A percentile compares a stretch with the other conserved stretches of the same genome.
phyloP scores from a whole-genome alignment of 2,329 filamentous ascomycete species.

The Cercospora citrullina region DNA sequence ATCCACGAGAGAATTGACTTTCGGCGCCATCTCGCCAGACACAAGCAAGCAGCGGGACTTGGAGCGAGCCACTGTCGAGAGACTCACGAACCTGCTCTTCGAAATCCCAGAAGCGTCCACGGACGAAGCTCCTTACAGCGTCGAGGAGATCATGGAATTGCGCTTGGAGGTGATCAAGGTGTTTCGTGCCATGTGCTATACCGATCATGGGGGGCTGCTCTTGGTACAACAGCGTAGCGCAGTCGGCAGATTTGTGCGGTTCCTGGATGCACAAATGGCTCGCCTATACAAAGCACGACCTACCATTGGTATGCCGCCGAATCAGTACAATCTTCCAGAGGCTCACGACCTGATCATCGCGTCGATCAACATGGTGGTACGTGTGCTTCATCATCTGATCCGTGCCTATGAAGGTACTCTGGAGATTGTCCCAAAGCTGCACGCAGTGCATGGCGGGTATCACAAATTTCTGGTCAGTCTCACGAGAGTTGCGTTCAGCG shows the following conservation, averaged over 20 bases:
- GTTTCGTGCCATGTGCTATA: conserved; percentile 60
- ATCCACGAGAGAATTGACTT: conserved; percentile 62
- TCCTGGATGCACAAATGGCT: conserved; percentile 71
- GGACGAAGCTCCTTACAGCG: conserved; percentile 45
- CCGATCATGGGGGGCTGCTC: conserved; percentile 62
- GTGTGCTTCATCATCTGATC: conserved; percentile 62
- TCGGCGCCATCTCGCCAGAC: conserved; percentile 65
- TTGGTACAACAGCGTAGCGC: conserved; percentile 68
- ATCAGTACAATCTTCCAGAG: conserved; percentile 15
- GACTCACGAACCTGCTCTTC: conserved; percentile 62
- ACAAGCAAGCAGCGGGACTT: conserved; percentile 37
- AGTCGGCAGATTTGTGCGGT: conserved; percentile 72
- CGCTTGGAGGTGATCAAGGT: conserved; percentile 49
- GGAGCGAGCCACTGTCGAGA: conserved; percentile 57
- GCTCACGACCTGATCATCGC: conserved; percentile 46
- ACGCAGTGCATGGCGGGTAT: conserved; percentile 66
- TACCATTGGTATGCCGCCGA: conserved; percentile 17
- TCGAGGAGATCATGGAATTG: conserved; percentile 47
- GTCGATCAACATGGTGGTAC: conserved; percentile 60
- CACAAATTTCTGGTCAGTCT: conserved; percentile 82
- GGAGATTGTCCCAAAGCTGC: conserved; percentile 70
- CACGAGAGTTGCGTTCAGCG: conserved; percentile 80
- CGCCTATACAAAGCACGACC: conserved; percentile 52
- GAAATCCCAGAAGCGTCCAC: conserved; percentile 52
- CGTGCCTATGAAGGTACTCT: conserved; percentile 58